Percentiles rank a stretch among this genome's conserved stretches.
Conservation (phyloP, 768 basidiomycete species). For the Leucosporidium scottii region DNA sequence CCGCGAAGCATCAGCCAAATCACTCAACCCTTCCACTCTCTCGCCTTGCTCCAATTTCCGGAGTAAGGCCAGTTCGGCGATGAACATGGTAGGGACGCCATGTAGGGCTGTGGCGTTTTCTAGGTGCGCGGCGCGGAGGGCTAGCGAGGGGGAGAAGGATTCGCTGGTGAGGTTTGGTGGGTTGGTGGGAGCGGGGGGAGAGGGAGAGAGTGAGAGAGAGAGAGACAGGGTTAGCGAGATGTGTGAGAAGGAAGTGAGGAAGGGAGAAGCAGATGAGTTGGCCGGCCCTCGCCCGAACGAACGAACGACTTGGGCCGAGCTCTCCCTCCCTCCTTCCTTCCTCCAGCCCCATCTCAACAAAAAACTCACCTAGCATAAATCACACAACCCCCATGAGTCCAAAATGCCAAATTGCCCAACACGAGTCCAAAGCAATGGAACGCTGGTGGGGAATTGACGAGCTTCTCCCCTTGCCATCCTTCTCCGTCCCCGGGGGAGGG, state of each 20-base stretch:
- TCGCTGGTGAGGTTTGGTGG: too few species aligned
- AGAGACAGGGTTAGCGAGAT: too few species aligned
- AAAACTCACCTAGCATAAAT: constrained; percentile 53
- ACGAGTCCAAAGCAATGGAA: constrained; percentile 73
- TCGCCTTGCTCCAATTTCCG: constrained; percentile 21
- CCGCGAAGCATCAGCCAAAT: not conserved
- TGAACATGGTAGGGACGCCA: constrained; percentile 5
- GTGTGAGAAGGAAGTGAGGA: too few species aligned
- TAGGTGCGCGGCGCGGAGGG: constrained; percentile 52
- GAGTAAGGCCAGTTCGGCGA: not conserved
- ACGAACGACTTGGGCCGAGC: too few species aligned
- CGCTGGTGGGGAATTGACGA: constrained; percentile 63
- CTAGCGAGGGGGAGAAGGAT: too few species aligned
- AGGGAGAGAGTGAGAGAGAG: too few species aligned
- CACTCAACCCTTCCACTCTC: not conserved
- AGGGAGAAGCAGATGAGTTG: too few species aligned
- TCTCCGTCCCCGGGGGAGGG: constrained; percentile 57
- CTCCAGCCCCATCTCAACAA: not conserved
- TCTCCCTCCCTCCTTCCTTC: too few species aligned
- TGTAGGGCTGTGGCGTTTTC: constrained; percentile 68
- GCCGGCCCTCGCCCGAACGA: too few species aligned
- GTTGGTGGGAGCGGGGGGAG: too few species aligned
- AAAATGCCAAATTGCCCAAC: constrained; percentile 40
- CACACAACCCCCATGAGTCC: constrained; percentile 64
- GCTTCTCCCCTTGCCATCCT: constrained; percentile 38